These are phyloP conservation scores for Allomyces arbusculus DNA, from an alignment of 192 early-diverging fungal species.

Conservation along the genomic window DNA sequence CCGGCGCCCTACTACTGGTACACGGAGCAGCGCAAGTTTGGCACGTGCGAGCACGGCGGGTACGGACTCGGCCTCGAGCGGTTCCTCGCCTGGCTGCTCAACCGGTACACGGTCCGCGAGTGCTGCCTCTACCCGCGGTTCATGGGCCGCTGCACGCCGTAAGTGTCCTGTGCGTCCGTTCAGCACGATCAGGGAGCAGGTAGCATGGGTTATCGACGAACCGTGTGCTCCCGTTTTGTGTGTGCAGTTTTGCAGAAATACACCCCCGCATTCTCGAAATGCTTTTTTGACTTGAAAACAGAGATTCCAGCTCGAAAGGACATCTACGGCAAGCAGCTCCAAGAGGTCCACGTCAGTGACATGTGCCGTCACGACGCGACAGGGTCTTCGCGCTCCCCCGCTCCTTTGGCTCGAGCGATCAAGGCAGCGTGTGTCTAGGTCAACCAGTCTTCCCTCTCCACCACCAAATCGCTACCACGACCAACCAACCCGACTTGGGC, in stretches of 20 bases:
- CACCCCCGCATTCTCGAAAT: not conserved
- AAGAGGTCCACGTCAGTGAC: not conserved
- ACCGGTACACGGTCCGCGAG: slow-evolving; percentile 76
- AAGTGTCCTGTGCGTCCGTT: slow-evolving; percentile 2
- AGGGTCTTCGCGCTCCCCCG: no score
- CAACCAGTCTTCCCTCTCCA: not conserved
- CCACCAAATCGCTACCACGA: not conserved
- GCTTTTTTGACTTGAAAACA: not conserved
- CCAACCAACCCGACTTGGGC: no score
- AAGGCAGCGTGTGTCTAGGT: not conserved
- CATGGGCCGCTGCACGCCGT: slow-evolving; percentile 65
- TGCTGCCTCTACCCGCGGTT: slow-evolving; percentile 84
- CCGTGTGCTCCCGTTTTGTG: not conserved
- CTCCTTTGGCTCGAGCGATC: not conserved
- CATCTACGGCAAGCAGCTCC: not conserved
- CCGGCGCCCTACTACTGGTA: slow-evolving; percentile 95
- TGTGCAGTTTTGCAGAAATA: not conserved
- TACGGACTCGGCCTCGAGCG: slow-evolving; percentile 95
- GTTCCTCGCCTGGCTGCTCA: slow-evolving; percentile 88
- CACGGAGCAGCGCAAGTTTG: slow-evolving; percentile 98
- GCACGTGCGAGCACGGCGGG: slow-evolving; percentile 86
- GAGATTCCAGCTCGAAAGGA: not conserved
- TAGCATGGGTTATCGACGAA: no score
- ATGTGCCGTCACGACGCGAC: not conserved
- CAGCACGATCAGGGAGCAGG: no score